These are phyloP conservation scores for Claviceps fusiformis DNA, from an alignment of 2,329 filamentous ascomycete species.

Conservation along the genomic window DNA sequence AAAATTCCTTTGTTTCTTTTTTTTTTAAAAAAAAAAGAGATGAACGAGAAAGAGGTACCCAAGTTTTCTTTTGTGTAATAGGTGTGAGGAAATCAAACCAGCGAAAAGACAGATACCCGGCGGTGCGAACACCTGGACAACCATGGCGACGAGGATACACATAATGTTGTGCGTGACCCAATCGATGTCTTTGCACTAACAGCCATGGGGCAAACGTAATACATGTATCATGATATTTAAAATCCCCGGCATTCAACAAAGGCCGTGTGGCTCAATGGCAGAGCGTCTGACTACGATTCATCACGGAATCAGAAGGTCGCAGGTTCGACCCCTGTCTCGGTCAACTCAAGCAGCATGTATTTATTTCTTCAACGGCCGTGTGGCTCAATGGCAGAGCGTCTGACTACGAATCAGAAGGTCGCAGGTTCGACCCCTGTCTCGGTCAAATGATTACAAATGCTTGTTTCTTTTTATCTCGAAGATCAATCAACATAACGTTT, in stretches of 20 bases:
- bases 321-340: conserved; percentile 14
- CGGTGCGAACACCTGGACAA: no score
- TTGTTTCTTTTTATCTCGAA: neutral
- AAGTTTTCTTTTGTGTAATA: neutral
- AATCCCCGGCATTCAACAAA: neutral
- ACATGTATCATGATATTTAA: no score
- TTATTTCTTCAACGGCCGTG: conserved; percentile 10
- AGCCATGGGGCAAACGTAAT: no score
- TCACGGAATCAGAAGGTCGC: conserved; percentile 10
- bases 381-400: conserved; percentile 30
- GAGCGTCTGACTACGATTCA: conserved; percentile 21
- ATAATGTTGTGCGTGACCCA: no score
- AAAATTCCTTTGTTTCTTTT: no score
- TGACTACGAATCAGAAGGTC: conserved; percentile 24
- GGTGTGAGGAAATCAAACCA: neutral
- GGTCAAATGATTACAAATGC: conserved; percentile 4
- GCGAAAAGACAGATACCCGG: neutral
- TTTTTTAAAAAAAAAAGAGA: no score
- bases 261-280: conserved; percentile 26
- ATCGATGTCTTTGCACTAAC: no score
- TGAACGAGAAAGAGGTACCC: no score
- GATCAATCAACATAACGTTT: no score
- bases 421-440: conserved; percentile 14
- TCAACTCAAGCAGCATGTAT: neutral
- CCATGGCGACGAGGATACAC: no score